A percentile compares a stretch with the other conserved stretches of the same genome.
Evolutionary conservation across 2,329 filamentous ascomycete genomes (phyloP).

Genomic region (Exophiala alcalophila): DNA sequence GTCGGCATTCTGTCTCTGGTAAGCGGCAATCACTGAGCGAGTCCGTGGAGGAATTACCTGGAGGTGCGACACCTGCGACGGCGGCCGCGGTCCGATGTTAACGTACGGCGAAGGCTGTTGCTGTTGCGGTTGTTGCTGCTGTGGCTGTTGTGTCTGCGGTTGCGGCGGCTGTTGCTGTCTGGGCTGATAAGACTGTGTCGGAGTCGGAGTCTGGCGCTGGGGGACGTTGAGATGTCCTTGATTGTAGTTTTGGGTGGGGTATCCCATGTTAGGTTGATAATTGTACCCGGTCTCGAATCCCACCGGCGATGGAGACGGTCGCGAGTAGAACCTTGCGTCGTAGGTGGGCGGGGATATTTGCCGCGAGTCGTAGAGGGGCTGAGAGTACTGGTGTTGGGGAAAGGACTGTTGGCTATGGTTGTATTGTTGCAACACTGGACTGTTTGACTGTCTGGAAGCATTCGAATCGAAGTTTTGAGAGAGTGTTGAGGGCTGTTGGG

Average conservation of each 20-base stretch:
- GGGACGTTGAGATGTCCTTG: constrained; percentile 21
- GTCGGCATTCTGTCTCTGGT: constrained; percentile 16
- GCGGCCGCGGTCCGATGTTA: constrained; percentile 31
- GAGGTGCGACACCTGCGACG: constrained; percentile 31
- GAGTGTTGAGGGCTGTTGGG: constrained; percentile 21
- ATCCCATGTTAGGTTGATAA: constrained; percentile 24
- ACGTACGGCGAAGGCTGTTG: constrained; percentile 31
- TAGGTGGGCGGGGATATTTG: constrained; percentile 21
- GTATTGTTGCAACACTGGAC: constrained; percentile 26
- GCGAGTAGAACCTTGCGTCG: constrained; percentile 24
- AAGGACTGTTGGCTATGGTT: constrained; percentile 20
- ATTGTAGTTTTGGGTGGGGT: constrained; percentile 19
- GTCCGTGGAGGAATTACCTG: constrained; percentile 15
- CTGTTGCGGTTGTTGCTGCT: constrained; percentile 33
- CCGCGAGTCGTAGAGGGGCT: constrained; percentile 22
- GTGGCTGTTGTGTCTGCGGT: constrained; percentile 15
- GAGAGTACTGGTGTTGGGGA: constrained; percentile 21
- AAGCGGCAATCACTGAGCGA: background rate
- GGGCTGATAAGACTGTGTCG: constrained; percentile 35
- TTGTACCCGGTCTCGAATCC: constrained; percentile 18
- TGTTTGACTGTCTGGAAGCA: constrained; percentile 22
- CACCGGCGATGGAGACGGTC: constrained; percentile 23
- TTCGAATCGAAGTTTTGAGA: constrained; percentile 26
- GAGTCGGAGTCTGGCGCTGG: constrained; percentile 19
- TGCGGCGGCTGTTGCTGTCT: constrained; percentile 27